Evolutionary conservation across 192 early-diverging fungal genomes (phyloP), one percentile per base, ranked within the genome.

Genomic region (Coemansia sp.): DNA sequence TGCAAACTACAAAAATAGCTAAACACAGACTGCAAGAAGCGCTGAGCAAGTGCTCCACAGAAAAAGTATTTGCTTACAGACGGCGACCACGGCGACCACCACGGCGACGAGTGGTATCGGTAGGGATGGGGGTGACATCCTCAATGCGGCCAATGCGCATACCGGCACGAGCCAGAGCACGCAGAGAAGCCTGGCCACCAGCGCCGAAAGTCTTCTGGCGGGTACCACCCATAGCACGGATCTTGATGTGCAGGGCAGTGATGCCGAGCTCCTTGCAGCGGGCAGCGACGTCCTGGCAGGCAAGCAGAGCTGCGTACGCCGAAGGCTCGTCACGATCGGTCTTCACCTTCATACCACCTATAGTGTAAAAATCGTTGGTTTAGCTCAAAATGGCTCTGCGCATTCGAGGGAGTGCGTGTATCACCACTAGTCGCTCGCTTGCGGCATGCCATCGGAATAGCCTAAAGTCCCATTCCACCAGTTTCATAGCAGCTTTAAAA

Each of bases 281-380:
- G 63, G 78, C 89, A 59, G 95, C 95, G 80, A 97, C 97, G 82
- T 99, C 95, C 88, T 98, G 96, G 68, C 95, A 91, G 64, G 97
- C 97, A 85, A 99, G 89, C 97, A 99, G 98, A 72, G 97, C 96
- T 64, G 97, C 97, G 85, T 99, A 99, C 66, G 97, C 94, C 68
- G 97, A 97, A 56, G 96, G 94, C 84, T 99, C 97, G 83, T 99
- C 97, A 88, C 97, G 96, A 85, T 99, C 97, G 57, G 95, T 93
- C 92, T 99, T 99, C 79, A 99, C 97, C 89, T 95, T 98, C 97
- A 99, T 99, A 70, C 97, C 97, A 88, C 95, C 95, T 95, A 72
- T 49, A 68, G 2, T 55, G 27, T 2, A n/a, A n/a, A 45, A 1
- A 45, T n/a, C 2, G 48, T 43, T 7, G 26, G 19, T 13, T 61